Base-by-base conservation (phyloP, 805 yeast species). In the Zygosaccharomyces rouxii region DNA sequence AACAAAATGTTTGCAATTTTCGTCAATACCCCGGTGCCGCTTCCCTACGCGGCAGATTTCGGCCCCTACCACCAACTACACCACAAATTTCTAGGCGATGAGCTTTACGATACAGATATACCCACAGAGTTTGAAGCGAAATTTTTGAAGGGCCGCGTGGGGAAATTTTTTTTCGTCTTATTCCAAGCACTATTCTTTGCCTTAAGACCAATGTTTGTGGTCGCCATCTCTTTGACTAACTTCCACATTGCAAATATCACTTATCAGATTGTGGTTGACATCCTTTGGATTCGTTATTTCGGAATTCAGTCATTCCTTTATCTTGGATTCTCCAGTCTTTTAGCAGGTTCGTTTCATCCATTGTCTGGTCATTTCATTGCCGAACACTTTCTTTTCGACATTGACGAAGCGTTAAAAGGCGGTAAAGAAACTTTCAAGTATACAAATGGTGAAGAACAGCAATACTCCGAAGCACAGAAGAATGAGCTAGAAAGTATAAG, bases 291-390 rank as follows among this genome's bases (percentile, higher is more conserved):
- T 19, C 70, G 64, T 25, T 62, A 54, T 52, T 83, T 87, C 80
- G 92, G 95, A 0, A 63, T 73, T 71, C 78, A 80, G 50, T 68
- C 94, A 0, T 65, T 86, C 37, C 62, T 70, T 35, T 89, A 89
- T 65, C 78, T 89, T 54, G 63, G 89, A 22, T 70, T 84, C 65
- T 82, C 90, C 35, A 83, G 95, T 0, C 87, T 89, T 63, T 71
- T 89, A 45, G 96, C 96, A 0, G 97, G 97, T 2, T 86, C 95
- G 0, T 73, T 87, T 62, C 97, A 89, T 62, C 97, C 97, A 23
- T 83, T 89, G 51, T 95, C 97, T 1, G 97, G 97, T 18, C 97
- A 89, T 70, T 89, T 89, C 68, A 87, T 89, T 55, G 92, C 96
- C n/a, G 97, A 89, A 64, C 97, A 89, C 65, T 88, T 87, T 62